These are phyloP conservation scores for Mimosa pudica DNA, from an alignment of 306 rosid species.

Conservation along the genomic window DNA sequence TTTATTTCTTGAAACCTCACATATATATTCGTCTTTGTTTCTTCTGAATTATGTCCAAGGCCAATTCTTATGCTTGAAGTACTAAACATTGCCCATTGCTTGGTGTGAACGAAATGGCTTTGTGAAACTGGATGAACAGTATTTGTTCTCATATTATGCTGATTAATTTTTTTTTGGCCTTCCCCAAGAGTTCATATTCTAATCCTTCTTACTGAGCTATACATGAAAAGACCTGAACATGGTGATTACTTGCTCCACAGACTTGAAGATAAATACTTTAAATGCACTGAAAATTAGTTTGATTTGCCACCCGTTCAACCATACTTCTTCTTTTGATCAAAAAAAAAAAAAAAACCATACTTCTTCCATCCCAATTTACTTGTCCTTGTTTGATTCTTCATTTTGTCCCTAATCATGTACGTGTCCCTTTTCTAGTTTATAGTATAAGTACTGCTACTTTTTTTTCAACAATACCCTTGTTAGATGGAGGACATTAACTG, in stretches of 20 bases:
- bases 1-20: conserved; percentile 3
- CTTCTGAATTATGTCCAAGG: neutral
- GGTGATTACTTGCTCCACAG: neutral
- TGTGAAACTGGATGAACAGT: neutral
- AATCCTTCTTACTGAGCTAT: neutral
- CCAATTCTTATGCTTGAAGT: neutral
- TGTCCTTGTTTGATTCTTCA: neutral
- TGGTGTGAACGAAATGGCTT: neutral
- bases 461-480: neutral
- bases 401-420: neutral
- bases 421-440: neutral
- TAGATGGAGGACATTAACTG: neutral
- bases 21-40: neutral
- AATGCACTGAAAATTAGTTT: neutral
- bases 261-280: neutral
- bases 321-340: neutral
- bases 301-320: neutral
- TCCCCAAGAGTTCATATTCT: neutral
- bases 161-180: too few species aligned
- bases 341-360: too few species aligned
- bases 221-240: neutral
- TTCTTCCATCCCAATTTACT: neutral
- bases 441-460: neutral
- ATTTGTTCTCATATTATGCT: too few species aligned
- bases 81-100: neutral